Conservation (phyloP, 352 stramenopile genomes). For the Pythium scleroteichum region DNA sequence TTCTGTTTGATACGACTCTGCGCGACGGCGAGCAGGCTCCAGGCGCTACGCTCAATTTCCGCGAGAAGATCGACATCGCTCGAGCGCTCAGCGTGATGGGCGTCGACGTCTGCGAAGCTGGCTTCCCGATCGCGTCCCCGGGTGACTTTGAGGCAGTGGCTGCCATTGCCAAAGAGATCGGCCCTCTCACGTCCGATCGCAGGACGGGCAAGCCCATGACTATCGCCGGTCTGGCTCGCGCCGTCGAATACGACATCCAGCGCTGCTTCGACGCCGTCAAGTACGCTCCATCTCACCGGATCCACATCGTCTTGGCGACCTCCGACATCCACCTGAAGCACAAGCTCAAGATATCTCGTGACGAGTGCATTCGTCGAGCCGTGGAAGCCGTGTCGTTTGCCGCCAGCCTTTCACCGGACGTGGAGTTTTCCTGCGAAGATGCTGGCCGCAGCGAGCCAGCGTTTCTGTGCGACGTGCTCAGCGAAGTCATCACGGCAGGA, state of each 20-base stretch:
- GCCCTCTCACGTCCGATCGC: conserved; percentile 79
- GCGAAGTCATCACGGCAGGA: conserved; percentile 94
- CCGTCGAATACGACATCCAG: conserved; percentile 98
- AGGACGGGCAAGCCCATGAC: conserved; percentile 79
- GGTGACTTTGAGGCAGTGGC: conserved; percentile 98
- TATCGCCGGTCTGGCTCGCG: conserved; percentile 94
- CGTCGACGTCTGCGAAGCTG: conserved; percentile 98
- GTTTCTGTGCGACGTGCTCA: conserved; percentile 96
- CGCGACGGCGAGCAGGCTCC: conserved; percentile 98
- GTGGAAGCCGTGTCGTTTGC: conserved; percentile 95
- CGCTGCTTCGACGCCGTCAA: conserved; percentile 97
- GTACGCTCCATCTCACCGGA: conserved; percentile 92
- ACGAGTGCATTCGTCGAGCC: conserved; percentile 95
- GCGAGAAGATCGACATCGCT: conserved; percentile 98
- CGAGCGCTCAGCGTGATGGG: conserved; percentile 93
- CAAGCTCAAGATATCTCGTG: conserved; percentile 99
- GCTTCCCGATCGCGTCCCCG: conserved; percentile 98
- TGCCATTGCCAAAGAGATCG: conserved; percentile 97
- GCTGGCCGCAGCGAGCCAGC: conserved; percentile 95
- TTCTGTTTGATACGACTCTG: conserved; percentile 98
- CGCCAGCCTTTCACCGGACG: conserved; percentile 92
- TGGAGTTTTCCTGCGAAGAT: conserved; percentile 99
- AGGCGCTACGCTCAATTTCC: conserved; percentile 97
- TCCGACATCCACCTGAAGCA: conserved; percentile 99
- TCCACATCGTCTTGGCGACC: conserved; percentile 99